Conservation (phyloP, 805 yeast species). For the Cyberlindnera petersonii region DNA sequence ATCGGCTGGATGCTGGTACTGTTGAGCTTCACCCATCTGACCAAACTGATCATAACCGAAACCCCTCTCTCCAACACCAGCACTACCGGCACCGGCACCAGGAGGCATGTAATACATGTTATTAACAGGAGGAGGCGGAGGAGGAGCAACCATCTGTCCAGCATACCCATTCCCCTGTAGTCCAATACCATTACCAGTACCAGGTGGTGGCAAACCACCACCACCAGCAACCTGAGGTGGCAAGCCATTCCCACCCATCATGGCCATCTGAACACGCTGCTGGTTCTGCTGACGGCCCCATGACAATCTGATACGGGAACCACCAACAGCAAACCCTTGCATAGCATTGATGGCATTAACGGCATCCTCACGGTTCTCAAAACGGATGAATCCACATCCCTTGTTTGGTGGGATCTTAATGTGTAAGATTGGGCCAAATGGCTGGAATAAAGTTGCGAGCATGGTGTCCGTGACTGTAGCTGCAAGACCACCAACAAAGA, state of each 20-base stretch:
- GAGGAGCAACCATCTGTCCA: slow-evolving; percentile 15
- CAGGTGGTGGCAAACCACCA: slow-evolving; percentile 3
- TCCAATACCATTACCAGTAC: slow-evolving; percentile 1
- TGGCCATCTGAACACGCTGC: slow-evolving; percentile 22
- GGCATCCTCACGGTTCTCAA: slow-evolving; percentile 63
- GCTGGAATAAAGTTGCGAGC: slow-evolving; percentile 57
- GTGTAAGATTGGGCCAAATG: slow-evolving; percentile 66
- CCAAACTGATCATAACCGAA: slow-evolving; percentile 11
- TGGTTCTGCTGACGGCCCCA: slow-evolving; percentile 58
- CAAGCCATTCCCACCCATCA: slow-evolving; percentile 15
- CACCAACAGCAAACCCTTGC: slow-evolving; percentile 78
- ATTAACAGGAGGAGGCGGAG: slow-evolving; percentile 17
- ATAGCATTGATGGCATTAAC: slow-evolving; percentile 72
- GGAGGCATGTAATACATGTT: slow-evolving; percentile 21
- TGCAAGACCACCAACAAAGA: slow-evolving; percentile 75
- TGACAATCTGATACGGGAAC: slow-evolving; percentile 64
- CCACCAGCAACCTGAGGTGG: slow-evolving; percentile 7
- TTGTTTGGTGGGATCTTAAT: slow-evolving; percentile 77
- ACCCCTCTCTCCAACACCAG: slow-evolving; percentile 3
- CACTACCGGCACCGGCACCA: slow-evolving; percentile 14
- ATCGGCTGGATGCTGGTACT: slow-evolving; percentile 11
- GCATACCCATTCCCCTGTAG: slow-evolving; percentile 9
- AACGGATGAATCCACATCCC: slow-evolving; percentile 76
- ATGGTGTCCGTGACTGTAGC: slow-evolving; percentile 59
- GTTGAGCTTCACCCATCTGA: slow-evolving; percentile 3